Base-by-base conservation (phyloP, 2,329 filamentous ascomycete genomes). In the Aspergillus spinulosporus region DNA sequence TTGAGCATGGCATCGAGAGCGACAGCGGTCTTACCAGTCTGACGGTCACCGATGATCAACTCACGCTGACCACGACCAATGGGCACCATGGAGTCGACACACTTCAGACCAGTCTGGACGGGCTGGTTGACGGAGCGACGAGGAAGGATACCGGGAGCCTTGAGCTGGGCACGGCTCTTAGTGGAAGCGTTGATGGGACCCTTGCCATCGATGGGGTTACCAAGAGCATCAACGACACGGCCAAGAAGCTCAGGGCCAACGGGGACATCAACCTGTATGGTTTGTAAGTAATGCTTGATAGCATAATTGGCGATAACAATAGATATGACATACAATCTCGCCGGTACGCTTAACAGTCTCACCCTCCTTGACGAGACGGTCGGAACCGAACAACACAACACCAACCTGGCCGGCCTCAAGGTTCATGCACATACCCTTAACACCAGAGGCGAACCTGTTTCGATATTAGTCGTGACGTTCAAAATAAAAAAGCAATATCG, bases 401-500 rank as follows among this genome's bases (percentile, higher is more conserved):
- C 94, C 94, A 83, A 99, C 94, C 83, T 97, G 94, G 80, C 94
- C 94, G 80, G 94, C 94, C 84, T 99, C 94, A 82, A 99, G 88
- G 90, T 99, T 99, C 93, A 99, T 97, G 90, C 93, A 97, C 94
- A 99, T 99, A 80, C 94, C 94, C 88, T 97, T 97, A 82, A 97
- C 94, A 80, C 94, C 94, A 67, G 94, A 99, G 74, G 94, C 91
- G 84, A 99, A 99, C 85, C 92, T 97, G 67, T 59, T 59, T 12
- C 61, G 58, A 57, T 59, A 61, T 71, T 65, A 68, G 64, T 66
- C 57, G 59, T 51, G 47, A 58, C 54, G 31, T 58, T 12, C 46
- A 44, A 40, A 59, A 60, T 21, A 21, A 21, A 21, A 52, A 59
- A 54, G 51, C 57, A 60, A 56, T 46, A 49, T 48, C 45, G 49